Conservation (phyloP, 768 basidiomycete genomes). For the Tulasnella calospora region DNA sequence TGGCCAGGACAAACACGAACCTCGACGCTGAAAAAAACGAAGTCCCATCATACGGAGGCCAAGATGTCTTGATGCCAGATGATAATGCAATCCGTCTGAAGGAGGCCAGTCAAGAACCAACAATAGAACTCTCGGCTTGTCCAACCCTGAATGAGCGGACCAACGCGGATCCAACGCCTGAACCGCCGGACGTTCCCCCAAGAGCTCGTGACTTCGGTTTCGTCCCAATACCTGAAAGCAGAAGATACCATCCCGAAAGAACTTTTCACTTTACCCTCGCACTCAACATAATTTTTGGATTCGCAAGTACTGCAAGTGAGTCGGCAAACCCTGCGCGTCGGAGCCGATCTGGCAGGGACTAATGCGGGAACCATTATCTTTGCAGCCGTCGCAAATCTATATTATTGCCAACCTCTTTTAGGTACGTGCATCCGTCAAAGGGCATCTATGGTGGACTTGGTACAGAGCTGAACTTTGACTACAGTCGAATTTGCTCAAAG, state of each 20-base stretch:
- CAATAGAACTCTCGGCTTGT: not conserved
- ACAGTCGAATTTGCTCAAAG: slow-evolving; percentile 32
- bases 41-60: not conserved
- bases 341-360: not conserved
- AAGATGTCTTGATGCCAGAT: not conserved
- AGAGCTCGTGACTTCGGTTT: slow-evolving; percentile 36
- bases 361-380: not conserved
- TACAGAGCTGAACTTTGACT: not conserved
- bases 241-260: slow-evolving; percentile 31
- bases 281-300: slow-evolving; percentile 35
- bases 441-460: not conserved
- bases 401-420: slow-evolving; percentile 32
- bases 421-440: not conserved
- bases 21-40: too few relatives aligned
- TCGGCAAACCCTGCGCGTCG: not conserved
- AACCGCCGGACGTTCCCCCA: not conserved
- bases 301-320: slow-evolving; percentile 33
- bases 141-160: not conserved
- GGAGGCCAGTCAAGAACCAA: not conserved
- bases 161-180: not conserved
- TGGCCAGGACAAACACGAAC: too few relatives aligned
- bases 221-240: slow-evolving; percentile 36
- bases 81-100: not conserved
- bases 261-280: slow-evolving; percentile 28
- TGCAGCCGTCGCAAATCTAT: slow-evolving; percentile 31